Conservation (phyloP, 2,329 filamentous ascomycete genomes). For the Helotiales sp. region DNA sequence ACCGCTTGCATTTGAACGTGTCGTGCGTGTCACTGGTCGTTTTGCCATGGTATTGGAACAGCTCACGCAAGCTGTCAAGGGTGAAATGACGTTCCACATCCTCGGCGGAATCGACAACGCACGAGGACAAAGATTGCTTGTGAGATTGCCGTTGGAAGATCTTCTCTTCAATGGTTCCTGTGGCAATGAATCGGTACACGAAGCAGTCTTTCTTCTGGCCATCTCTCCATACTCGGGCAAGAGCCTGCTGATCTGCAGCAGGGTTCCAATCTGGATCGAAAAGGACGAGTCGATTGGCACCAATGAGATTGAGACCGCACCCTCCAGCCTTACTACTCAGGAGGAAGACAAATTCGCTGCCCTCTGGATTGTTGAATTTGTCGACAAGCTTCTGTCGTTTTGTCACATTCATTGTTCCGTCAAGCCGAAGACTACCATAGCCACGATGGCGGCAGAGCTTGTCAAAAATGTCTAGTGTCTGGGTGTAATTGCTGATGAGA, state of each 20-base stretch:
- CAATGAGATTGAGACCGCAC: conserved; percentile 94
- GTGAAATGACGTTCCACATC: conserved; percentile 98
- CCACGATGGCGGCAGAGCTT: conserved; percentile 81
- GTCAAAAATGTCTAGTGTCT: conserved; percentile 94
- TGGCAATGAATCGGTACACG: conserved; percentile 98
- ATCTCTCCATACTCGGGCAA: conserved; percentile 97
- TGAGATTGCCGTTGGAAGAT: conserved; percentile 98
- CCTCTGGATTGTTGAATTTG: conserved; percentile 93
- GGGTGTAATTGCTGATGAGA: conserved; percentile 97
- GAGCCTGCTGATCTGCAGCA: conserved; percentile 93
- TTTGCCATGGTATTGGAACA: conserved; percentile 88
- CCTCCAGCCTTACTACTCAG: conserved; percentile 96
- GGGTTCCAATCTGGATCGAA: conserved; percentile 99
- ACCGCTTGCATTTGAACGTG: conserved; percentile 98
- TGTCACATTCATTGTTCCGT: conserved; percentile 97
- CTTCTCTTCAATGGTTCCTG: conserved; percentile 97
- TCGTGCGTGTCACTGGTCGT: conserved; percentile 96
- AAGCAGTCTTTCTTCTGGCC: conserved; percentile 99
- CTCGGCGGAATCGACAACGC: conserved; percentile 94
- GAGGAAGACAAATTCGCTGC: conserved; percentile 91
- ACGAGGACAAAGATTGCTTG: conserved; percentile 95
- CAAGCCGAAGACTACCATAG: conserved; percentile 87
- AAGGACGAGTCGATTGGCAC: conserved; percentile 89
- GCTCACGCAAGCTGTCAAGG: conserved; percentile 84
- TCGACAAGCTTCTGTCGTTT: conserved; percentile 98